Base-by-base conservation (phyloP, 2,329 filamentous ascomycete species). In the Phialophora chinensis region DNA sequence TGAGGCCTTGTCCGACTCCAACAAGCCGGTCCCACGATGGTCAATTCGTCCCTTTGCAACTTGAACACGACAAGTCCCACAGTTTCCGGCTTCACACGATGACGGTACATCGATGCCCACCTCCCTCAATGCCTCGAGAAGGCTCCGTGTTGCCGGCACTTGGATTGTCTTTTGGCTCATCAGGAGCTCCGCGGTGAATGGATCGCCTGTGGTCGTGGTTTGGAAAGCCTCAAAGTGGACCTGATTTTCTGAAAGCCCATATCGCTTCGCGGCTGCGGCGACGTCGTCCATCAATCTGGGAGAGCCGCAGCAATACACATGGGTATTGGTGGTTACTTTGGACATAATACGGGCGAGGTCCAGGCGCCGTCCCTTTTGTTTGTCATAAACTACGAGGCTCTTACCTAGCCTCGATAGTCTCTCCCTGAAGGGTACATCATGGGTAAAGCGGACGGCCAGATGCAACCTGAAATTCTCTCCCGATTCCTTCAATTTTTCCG, bases 11-110 rank as follows among this genome's bases (percentile, higher is more conserved):
- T 58, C 55, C 35, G 55, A 58, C 44, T 58, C 55, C 35, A 58
- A 58, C 35, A 58, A 58, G 17, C 55, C 55, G 31, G 55, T 58
- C 44, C 55, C 55, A 42, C 55, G 55, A 17, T 58, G 55, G 55
- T 58, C 55, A 42, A 58, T 42, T n/a, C 55, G 55, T 25, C 55
- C 55, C 55, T 42, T 58, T 42, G 55, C 55, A 42, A 58, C 55
- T 38, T 58, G 31, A 14, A 58, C 55, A 38, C 55, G 55, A 58
- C 55, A 58, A 38, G 55, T 58, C 33, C 55, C 55, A 42, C 55
- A 58, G 35, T 33, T 58, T 58, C 55, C 55, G 29, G 55, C 55
- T 42, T 58, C 55, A 58, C 55, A 58, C 31, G 55, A 58, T 12
- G 55, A 58, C 55, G 33, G 55, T 27, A 58, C 55, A 12, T 58